Evolutionary conservation across 2,329 filamentous ascomycete species (phyloP).

Genomic region (Setomelanomma holmii): DNA sequence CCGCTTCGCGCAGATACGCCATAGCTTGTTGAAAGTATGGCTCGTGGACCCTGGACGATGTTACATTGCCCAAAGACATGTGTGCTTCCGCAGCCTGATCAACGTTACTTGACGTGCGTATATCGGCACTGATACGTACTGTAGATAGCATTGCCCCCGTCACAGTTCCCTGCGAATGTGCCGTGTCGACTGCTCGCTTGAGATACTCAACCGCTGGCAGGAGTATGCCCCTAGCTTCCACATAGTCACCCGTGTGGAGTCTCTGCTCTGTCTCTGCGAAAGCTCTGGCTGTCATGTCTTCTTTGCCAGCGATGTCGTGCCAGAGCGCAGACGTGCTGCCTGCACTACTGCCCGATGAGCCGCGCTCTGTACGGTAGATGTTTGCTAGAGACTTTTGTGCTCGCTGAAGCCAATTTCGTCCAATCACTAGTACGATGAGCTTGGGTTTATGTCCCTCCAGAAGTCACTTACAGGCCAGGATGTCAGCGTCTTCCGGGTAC

Average conservation of each 20-base stretch:
- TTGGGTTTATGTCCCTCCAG: background rate
- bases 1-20: constrained; percentile 54
- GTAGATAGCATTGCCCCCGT: constrained; percentile 55
- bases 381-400: constrained; percentile 58
- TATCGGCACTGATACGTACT: constrained; percentile 42
- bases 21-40: constrained; percentile 57
- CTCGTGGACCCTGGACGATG: constrained; percentile 53
- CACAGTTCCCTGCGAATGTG: constrained; percentile 46
- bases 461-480: constrained; percentile 50
- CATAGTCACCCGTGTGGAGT: constrained; percentile 53
- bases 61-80: constrained; percentile 62
- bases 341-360: constrained; percentile 46
- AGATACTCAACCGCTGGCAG: constrained; percentile 62
- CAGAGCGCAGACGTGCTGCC: constrained; percentile 41
- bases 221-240: constrained; percentile 60
- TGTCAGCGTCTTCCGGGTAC: constrained; percentile 53
- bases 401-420: constrained; percentile 59
- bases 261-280: constrained; percentile 48
- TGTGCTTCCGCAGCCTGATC: constrained; percentile 56
- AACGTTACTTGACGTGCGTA: constrained; percentile 6
- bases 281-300: constrained; percentile 23
- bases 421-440: constrained; percentile 51
- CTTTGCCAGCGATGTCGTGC: constrained; percentile 8
- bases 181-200: constrained; percentile 54
- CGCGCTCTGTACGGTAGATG: constrained; percentile 56